Conservation (phyloP, 2,329 filamentous ascomycete genomes). For the Torrubiella hemipterigena region DNA sequence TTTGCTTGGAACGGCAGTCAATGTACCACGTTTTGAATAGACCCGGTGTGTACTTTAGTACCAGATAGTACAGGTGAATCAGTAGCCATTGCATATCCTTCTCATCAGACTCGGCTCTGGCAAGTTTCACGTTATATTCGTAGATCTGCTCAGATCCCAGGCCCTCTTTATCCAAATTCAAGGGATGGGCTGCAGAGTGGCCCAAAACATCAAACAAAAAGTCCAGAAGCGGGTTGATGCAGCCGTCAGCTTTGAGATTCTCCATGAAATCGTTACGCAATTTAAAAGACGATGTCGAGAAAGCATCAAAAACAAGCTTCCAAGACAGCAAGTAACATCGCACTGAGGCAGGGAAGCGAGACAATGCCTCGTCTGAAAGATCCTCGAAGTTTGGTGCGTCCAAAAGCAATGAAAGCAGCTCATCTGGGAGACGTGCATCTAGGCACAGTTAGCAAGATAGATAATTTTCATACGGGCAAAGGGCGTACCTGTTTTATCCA, state of each 20-base stretch:
- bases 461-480: neutral
- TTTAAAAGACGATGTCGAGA: conserved; percentile 64
- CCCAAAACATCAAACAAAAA: conserved; percentile 80
- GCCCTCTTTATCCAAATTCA: conserved; percentile 59
- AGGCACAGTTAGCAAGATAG: conserved; percentile 4
- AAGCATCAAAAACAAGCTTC: conserved; percentile 83
- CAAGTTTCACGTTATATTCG: conserved; percentile 38
- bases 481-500: conserved; percentile 50
- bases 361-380: conserved; percentile 52
- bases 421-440: conserved; percentile 65
- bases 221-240: conserved; percentile 56
- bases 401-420: conserved; percentile 72
- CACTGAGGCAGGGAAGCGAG: conserved; percentile 56
- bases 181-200: conserved; percentile 58
- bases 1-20: conserved; percentile 68
- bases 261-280: conserved; percentile 72
- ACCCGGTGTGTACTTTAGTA: conserved; percentile 63
- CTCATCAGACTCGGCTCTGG: conserved; percentile 49
- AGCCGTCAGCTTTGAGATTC: conserved; percentile 62
- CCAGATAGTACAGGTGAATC: conserved; percentile 75
- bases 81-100: conserved; percentile 73
- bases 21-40: conserved; percentile 79
- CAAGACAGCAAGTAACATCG: conserved; percentile 80
- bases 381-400: conserved; percentile 62
- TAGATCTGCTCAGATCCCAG: conserved; percentile 46